These are phyloP conservation scores for Vicia villosa DNA, from an alignment of 306 rosid species.

Conservation along the genomic window DNA sequence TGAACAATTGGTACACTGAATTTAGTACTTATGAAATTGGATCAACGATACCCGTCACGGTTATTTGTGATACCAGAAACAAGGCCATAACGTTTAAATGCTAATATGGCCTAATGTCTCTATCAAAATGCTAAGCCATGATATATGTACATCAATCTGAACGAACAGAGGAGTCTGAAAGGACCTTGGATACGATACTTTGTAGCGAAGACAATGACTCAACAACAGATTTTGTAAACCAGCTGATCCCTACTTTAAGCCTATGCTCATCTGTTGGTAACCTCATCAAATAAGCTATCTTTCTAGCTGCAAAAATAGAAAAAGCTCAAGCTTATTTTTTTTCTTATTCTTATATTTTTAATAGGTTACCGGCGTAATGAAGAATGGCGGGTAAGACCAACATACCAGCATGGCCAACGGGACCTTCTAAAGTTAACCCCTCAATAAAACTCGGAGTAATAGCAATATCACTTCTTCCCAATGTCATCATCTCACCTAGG, in stretches of 20 bases:
- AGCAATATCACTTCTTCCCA: slow-evolving; percentile 91
- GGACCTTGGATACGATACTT: slow-evolving; percentile 63
- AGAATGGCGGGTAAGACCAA: neutral
- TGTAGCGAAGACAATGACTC: slow-evolving; percentile 76
- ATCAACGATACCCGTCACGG: neutral
- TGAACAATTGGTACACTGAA: neutral
- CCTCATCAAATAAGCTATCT: slow-evolving; percentile 90
- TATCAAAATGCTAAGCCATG: slow-evolving; percentile 26
- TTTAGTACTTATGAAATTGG: slow-evolving; percentile 6
- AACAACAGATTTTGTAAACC: slow-evolving; percentile 83
- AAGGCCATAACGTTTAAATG: neutral
- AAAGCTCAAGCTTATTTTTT: slow-evolving; percentile 1
- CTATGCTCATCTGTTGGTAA: slow-evolving; percentile 90
- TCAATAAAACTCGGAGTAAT: slow-evolving; percentile 89
- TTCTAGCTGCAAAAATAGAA: slow-evolving; percentile 72
- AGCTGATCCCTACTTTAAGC: slow-evolving; percentile 93
- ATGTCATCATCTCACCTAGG: slow-evolving; percentile 94
- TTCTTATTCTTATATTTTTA: neutral
- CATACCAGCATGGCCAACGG: slow-evolving; percentile 84
- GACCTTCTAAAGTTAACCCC: slow-evolving; percentile 89
- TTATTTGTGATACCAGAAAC: neutral
- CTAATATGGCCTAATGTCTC: neutral
- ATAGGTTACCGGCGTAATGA: neutral
- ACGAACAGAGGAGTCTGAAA: slow-evolving; percentile 57
- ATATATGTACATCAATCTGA: slow-evolving; percentile 11